Conservation (phyloP, 805 yeast genomes). For the Metschnikowia lachancei region DNA sequence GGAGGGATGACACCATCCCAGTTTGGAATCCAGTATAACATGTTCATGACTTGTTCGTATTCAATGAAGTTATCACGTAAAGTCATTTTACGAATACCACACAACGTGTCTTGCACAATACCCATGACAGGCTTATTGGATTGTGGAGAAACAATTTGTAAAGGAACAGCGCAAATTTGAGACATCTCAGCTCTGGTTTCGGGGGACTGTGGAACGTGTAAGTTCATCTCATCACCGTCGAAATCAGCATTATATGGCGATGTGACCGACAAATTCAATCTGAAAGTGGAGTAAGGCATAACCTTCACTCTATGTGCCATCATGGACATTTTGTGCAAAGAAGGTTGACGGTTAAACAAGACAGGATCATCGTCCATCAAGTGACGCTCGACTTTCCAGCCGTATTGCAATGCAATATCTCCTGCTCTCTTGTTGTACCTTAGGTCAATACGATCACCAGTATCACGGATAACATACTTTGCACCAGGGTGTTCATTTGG, state of each 20-base stretch:
- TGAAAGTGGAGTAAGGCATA: slow-evolving; percentile 97
- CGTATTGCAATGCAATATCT: slow-evolving; percentile 94
- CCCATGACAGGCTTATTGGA: slow-evolving; percentile 99
- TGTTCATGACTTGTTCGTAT: slow-evolving; percentile 92
- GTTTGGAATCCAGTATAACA: slow-evolving; percentile 94
- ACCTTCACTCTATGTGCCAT: slow-evolving; percentile 99
- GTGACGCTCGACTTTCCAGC: slow-evolving; percentile 99
- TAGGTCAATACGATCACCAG: slow-evolving; percentile 97
- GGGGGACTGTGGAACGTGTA: slow-evolving; percentile 97
- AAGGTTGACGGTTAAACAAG: slow-evolving; percentile 97
- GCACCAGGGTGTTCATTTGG: slow-evolving; percentile 99
- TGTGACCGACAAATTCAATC: slow-evolving; percentile 93
- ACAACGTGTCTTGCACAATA: slow-evolving; percentile 96
- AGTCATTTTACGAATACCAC: slow-evolving; percentile 96
- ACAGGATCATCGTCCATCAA: slow-evolving; percentile 97
- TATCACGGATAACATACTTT: slow-evolving; percentile 94
- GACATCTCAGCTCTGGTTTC: slow-evolving; percentile 96
- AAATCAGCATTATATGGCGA: slow-evolving; percentile 99
- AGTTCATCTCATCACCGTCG: slow-evolving; percentile 99
- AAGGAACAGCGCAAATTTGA: slow-evolving; percentile 93
- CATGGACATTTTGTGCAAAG: slow-evolving; percentile 99
- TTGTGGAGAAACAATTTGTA: slow-evolving; percentile 97
- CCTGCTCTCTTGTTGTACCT: slow-evolving; percentile 98
- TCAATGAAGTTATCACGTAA: slow-evolving; percentile 85
- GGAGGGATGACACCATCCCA: slow-evolving; percentile 99